Percentiles rank a stretch among this genome's conserved stretches.
Conservation (phyloP, 1,284 basidiomycete species). For the Ustilago cynodontis region DNA sequence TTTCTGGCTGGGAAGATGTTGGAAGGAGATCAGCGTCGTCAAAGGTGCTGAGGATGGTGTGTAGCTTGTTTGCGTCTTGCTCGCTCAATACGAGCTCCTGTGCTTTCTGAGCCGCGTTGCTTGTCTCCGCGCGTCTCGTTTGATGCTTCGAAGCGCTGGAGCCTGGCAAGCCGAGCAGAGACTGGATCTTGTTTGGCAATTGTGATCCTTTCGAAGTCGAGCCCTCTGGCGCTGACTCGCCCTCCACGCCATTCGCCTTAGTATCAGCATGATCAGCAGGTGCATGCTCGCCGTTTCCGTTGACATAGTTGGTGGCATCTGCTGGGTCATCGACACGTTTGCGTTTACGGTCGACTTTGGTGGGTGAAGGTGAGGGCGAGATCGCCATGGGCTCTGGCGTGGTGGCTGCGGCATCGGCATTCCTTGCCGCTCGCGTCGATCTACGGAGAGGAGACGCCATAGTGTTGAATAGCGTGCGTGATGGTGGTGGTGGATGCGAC, state of each 20-base stretch:
- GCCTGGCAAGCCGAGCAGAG: slow-evolving; percentile 36
- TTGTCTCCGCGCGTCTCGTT: neutral
- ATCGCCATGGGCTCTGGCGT: slow-evolving; percentile 37
- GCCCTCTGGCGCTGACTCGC: neutral
- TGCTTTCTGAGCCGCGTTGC: slow-evolving; percentile 10
- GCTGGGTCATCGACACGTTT: slow-evolving; percentile 33
- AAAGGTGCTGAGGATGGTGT: slow-evolving; percentile 18
- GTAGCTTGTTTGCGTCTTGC: slow-evolving; percentile 27
- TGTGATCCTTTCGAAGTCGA: slow-evolving; percentile 9
- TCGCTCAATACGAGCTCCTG: slow-evolving; percentile 27
- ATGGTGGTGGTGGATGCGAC: neutral
- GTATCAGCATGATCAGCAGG: neutral
- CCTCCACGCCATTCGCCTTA: slow-evolving; percentile 1
- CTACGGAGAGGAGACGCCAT: slow-evolving; percentile 47
- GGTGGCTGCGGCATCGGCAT: slow-evolving; percentile 33
- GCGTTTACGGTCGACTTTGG: slow-evolving; percentile 44
- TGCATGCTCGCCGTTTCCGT: slow-evolving; percentile 12
- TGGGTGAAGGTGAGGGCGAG: slow-evolving; percentile 37
- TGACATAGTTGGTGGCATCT: slow-evolving; percentile 6
- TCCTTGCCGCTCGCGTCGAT: slow-evolving; percentile 29
- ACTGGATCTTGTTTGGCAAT: slow-evolving; percentile 24
- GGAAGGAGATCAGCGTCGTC: slow-evolving; percentile 11
- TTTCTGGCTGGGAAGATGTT: neutral
- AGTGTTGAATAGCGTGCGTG: neutral
- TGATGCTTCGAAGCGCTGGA: slow-evolving; percentile 2